Conservation (phyloP, 495 filamentous ascomycete genomes). For the Penicillium pulvis region DNA sequence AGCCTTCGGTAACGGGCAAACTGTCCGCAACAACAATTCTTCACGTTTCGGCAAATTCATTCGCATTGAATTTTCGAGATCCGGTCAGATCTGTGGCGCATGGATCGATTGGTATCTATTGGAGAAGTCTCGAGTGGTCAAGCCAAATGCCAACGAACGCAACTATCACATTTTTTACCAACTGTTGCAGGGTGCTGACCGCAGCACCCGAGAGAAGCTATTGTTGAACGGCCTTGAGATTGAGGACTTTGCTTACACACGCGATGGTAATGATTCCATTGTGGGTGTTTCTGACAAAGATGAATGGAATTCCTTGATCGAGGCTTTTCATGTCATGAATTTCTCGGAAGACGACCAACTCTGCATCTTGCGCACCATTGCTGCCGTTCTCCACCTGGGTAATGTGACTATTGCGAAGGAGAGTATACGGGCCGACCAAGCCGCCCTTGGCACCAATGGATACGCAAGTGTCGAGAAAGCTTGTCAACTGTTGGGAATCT, state of each 20-base stretch:
- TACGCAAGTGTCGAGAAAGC: constrained; percentile 71
- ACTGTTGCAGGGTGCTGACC: constrained; percentile 80
- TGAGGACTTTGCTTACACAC: constrained; percentile 89
- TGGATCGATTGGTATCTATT: constrained; percentile 99
- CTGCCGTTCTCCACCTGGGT: constrained; percentile 89
- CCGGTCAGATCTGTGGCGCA: constrained; percentile 90
- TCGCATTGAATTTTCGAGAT: constrained; percentile 88
- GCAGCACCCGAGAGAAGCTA: constrained; percentile 70
- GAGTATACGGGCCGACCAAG: constrained; percentile 87
- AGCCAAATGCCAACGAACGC: constrained; percentile 79
- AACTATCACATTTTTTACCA: constrained; percentile 99
- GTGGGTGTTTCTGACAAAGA: constrained; percentile 86
- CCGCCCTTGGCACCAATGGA: constrained; percentile 72
- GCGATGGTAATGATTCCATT: constrained; percentile 87
- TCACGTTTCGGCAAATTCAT: constrained; percentile 99
- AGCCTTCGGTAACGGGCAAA: constrained; percentile 98
- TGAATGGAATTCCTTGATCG: constrained; percentile 87
- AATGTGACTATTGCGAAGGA: constrained; percentile 89
- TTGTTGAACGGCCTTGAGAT: constrained; percentile 71
- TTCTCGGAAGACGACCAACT: constrained; percentile 85
- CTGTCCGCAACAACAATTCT: constrained; percentile 97
- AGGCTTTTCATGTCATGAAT: constrained; percentile 93
- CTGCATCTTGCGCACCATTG: constrained; percentile 82
- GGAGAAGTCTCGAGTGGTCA: constrained; percentile 95
- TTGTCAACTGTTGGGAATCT: constrained; percentile 83